Evolutionary conservation across 169 alveolate species (phyloP).

Genomic region (Babesia gibsoni): DNA sequence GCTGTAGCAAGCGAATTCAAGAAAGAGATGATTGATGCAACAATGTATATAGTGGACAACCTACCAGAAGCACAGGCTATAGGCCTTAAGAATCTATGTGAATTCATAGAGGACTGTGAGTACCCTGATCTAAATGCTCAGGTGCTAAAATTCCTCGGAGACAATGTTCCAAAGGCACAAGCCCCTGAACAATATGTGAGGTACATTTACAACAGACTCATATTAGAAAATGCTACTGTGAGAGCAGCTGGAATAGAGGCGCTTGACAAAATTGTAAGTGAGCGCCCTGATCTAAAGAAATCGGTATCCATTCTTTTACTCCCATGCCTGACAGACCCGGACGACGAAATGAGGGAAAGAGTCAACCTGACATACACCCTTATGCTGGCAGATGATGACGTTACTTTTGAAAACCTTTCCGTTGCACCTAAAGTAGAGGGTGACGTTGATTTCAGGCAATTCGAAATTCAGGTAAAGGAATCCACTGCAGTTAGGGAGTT

Average conservation of each 20-base stretch:
- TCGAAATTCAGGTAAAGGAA: constrained; percentile 35
- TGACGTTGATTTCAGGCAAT: constrained; percentile 6
- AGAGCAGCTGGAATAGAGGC: constrained; percentile 97
- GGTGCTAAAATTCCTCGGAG: constrained; percentile 87
- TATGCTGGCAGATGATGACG: constrained; percentile 31
- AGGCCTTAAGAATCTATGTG: constrained; percentile 90
- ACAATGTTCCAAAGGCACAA: constrained; percentile 86
- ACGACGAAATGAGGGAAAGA: constrained; percentile 78
- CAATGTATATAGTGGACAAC: constrained; percentile 83
- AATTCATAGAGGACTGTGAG: constrained; percentile 97
- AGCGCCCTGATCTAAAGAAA: constrained; percentile 65
- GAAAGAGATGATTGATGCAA: constrained; percentile 88
- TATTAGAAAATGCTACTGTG: constrained; percentile 92
- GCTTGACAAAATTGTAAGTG: constrained; percentile 84
- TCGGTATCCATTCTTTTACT: constrained; percentile 68
- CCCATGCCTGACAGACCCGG: constrained; percentile 68
- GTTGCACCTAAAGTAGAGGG: neutral
- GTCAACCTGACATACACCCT: constrained; percentile 62
- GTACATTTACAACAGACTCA: constrained; percentile 94
- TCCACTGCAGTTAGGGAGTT: constrained; percentile 23
- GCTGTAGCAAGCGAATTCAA: constrained; percentile 88
- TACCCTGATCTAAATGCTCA: constrained; percentile 84
- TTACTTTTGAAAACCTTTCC: constrained; percentile 11
- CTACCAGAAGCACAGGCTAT: constrained; percentile 80
- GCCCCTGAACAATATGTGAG: constrained; percentile 91